phyloP scores from a whole-genome alignment of 495 filamentous ascomycete species.

The Trichoderma orchidacearum region DNA sequence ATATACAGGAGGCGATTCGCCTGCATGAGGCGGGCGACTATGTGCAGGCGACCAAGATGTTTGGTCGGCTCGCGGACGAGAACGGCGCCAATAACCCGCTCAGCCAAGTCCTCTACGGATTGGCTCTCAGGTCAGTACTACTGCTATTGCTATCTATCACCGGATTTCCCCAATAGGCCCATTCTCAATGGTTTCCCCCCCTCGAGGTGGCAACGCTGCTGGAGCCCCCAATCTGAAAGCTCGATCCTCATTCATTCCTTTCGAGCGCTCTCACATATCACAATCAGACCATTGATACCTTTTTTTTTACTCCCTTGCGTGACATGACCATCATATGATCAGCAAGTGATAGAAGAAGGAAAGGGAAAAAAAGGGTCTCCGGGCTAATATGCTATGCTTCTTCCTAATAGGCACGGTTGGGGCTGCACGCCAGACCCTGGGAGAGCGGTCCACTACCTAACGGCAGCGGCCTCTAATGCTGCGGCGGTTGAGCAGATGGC shows the following conservation, averaged over 20 bases:
- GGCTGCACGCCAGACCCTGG: conserved; percentile 61
- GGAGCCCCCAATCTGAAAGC: too few species aligned
- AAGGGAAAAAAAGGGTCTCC: neutral
- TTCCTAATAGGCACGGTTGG: conserved; percentile 69
- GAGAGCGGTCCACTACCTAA: conserved; percentile 68
- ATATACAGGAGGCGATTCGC: conserved; percentile 92
- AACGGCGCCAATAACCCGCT: conserved; percentile 80
- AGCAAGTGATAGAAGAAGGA: neutral
- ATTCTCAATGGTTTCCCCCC: too few species aligned
- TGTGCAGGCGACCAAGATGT: conserved; percentile 68
- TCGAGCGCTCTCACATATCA: neutral
- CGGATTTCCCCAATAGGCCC: neutral
- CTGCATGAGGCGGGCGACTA: conserved; percentile 76
- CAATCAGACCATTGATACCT: neutral
- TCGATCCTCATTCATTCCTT: neutral
- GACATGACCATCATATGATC: neutral
- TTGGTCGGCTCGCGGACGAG: conserved; percentile 75
- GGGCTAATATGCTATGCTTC: neutral
- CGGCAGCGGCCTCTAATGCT: conserved; percentile 80
- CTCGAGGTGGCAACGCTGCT: too few species aligned
- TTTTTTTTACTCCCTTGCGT: too few species aligned
- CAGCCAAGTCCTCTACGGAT: conserved; percentile 90
- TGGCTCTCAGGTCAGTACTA: conserved; percentile 66
- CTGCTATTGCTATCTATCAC: too few species aligned
- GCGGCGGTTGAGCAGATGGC: conserved; percentile 75